Percentiles rank a stretch among this genome's conserved stretches.
These are phyloP conservation scores for Cicer bijugum DNA, from an alignment of 306 rosid species.

Conservation along the genomic window DNA sequence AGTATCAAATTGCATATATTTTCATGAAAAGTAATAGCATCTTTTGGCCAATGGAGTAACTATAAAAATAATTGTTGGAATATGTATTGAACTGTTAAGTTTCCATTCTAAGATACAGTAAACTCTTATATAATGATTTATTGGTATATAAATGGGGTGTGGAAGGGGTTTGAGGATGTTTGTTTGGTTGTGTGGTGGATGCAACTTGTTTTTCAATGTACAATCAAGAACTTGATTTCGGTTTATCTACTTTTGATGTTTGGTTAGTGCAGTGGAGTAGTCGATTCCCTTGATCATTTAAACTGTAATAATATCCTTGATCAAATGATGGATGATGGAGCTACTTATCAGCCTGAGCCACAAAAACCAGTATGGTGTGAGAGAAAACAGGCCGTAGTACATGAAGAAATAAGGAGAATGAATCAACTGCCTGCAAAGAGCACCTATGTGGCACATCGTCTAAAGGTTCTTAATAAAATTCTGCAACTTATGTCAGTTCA, in stretches of 20 bases:
- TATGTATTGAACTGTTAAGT: not conserved
- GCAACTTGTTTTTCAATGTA: conserved; percentile 6
- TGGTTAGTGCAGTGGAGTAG: not conserved
- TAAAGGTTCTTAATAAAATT: conserved; percentile 79
- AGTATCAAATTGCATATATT: not conserved
- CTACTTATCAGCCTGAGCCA: conserved; percentile 47
- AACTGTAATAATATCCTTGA: conserved; percentile 32
- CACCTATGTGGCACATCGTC: conserved; percentile 68
- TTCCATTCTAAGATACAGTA: not conserved
- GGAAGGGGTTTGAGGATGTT: not conserved
- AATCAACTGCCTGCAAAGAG: conserved; percentile 66
- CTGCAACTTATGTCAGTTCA: conserved; percentile 74
- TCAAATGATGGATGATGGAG: conserved; percentile 51
- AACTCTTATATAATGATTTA: not conserved
- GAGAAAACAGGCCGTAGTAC: conserved; percentile 63
- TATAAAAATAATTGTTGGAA: not conserved
- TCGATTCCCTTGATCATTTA: not conserved
- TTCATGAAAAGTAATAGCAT: not conserved
- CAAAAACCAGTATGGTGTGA: conserved; percentile 55
- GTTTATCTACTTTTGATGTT: not conserved
- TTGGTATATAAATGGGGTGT: not conserved
- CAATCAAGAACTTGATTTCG: not conserved
- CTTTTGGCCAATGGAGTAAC: not conserved
- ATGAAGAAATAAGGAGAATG: conserved; percentile 66
- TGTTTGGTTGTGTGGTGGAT: not conserved